Evolutionary conservation across 345 rosid genomes (phyloP), one percentile per base, ranked within the genome.

Genomic region (Gossypium anomalum): DNA sequence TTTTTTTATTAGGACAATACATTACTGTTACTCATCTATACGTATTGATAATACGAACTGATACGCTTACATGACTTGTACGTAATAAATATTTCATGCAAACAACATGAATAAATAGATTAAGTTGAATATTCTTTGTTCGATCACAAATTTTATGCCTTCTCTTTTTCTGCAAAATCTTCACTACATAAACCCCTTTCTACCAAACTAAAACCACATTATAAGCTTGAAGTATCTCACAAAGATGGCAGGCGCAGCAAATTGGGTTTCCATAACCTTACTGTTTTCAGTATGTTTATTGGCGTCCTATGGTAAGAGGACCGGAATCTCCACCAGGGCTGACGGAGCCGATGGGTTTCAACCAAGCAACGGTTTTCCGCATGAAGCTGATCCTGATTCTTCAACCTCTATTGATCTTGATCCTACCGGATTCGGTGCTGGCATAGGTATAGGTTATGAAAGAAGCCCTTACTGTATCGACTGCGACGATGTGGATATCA

Each of bases 191-290:
- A 57, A 57, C 2, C 62, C 12, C 15, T 13, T 48, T 57, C 23
- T 57, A 57, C 12, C 16, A 57, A 57, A 22, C 62, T 11, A 57
- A 57, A 57, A 47, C 3, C 56, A 44, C n/a, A 9, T 1, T 5
- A 4, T 34, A 45, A 12, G 7, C 53, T 45, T 67, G 14, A 20
- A 58, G 22, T 67, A 23, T 47, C 29, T 43, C 29, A 6, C 34
- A 44, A 67, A 64, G 20, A 69, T 69, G 73, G 41, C 73, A 66
- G 14, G 52, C 52, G 29, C 52, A 13, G 25, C 22, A 69, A 69
- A 49, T 22, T 23, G 57, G 60, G 43, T 69, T 51, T 51, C 7
- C 22, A 6, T 51, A 48, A n/a, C 73, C 22, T 25, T 69, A 6
- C 17, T 69, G 29, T 1, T 51, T 5, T 69, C 73, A 51, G 43